Evolutionary conservation across 148 eudicot species (phyloP), one percentile per base, ranked within the genome.

Genomic region (Arctostaphylos glauca): DNA sequence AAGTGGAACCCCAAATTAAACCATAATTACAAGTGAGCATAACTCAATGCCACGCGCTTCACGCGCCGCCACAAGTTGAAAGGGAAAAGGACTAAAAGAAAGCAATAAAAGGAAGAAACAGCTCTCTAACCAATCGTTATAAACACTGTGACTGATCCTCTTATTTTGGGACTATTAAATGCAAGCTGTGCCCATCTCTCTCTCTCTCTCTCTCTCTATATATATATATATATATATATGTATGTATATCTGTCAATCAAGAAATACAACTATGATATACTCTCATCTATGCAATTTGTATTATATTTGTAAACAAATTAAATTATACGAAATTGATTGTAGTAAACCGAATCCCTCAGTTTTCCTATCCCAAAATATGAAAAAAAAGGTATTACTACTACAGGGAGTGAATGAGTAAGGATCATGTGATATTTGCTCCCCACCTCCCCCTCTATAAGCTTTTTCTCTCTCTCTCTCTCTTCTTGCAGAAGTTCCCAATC

Each of bases 361-460:
- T 56, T 14, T 12, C 18, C n/a, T 4, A 56, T 56, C 6, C 15
- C 4, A 56, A 14, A 18, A 56, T 16, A 5, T 0, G 6, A 31
- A 31, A 0, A 31, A 47, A 70, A 56, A 56, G 56, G 48, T 18
- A 4, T 31, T 54, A 6, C 44, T 8, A 44, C 19, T 44, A 44
- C 3, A 23, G 13, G 80, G 70, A 83, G 72, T 53, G 80, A 80
- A 38, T 3, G 60, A 78, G 88, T 83, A 80, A 83, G 92, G 84
- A 85, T 86, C 92, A 81, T 88, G 92, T 90, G 92, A 90, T 76
- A 59, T 78, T 77, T 66, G 77, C 81, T 38, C 82, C 82, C 82
- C 50, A 58, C 43, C 79, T 76, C 79, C 8, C 78, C 55, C 78
- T 23, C 13, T 75, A 43, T 12, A 13, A 12, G 14, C 59, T 12